Base-by-base conservation (phyloP, 2,329 filamentous ascomycete genomes). In the Byssothecium circinans region DNA sequence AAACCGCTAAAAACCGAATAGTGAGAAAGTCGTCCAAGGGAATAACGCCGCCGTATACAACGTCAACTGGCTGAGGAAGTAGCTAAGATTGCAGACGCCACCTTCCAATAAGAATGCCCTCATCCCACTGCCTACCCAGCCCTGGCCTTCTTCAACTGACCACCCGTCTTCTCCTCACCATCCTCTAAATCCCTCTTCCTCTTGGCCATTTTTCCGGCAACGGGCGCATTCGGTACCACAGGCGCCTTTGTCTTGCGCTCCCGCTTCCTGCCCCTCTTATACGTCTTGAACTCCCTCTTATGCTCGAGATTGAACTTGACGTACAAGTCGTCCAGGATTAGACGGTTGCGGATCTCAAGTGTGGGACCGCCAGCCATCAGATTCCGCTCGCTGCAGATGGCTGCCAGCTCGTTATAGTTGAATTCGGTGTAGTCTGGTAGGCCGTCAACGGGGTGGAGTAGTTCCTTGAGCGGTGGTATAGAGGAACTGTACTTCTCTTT, bases 261-360 rank as follows among this genome's bases (percentile, higher is more conserved):
- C 8, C 39, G 22, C 22, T 8, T 11, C 32, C 22, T 15, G 11
- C 39, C 33, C 19, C 34, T 36, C 3, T 8, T 8, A 17, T 45
- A 49, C 27, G 39, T 18, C 23, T 42, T 37, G 1, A 40, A 17
- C 8, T 55, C 47, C 8, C 57, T 36, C 20, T 43, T 25, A n/a
- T 42, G 18, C 1, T 52, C 52, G n/a, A n/a, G n/a, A n/a, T 12
- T 49, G 14, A 8, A 14, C 8, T n/a, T n/a, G 1, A 58, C 17
- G 19, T 54, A 49, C 12, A 35, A 52, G 32, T 66, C 61, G 27
- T 64, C 62, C 17, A 43, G 43, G 2, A 63, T 53, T 3, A 67
- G 29, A 7, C 47, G 51, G 12, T 52, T 55, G 11, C 59, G 49
- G 4, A 63, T 17, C 1, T 27, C 25, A 10, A 47, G 34, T 14